phyloP scores from a whole-genome alignment of 768 basidiomycete genomes.

The Lanmaoa rubissima region DNA sequence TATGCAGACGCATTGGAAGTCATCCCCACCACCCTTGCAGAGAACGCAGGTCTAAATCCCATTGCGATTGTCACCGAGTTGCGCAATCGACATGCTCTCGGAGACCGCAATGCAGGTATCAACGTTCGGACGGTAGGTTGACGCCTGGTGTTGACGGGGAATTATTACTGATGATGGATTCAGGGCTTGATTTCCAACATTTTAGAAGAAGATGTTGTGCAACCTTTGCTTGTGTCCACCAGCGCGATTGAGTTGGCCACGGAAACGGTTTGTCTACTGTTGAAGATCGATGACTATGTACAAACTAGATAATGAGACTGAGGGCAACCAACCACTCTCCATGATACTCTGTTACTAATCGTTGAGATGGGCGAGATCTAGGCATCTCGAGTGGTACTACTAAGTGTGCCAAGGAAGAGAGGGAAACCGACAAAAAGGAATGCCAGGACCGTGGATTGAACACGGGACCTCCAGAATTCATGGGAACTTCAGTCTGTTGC shows the following conservation, averaged over 20 bases:
- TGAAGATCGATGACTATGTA: conserved; percentile 96
- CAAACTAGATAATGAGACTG: conserved; percentile 57
- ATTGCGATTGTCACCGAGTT: conserved; percentile 98
- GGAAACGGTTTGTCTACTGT: conserved; percentile 93
- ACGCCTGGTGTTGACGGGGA: not conserved
- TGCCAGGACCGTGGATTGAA: conserved; percentile 80
- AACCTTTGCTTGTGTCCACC: conserved; percentile 92
- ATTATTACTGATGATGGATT: conserved; percentile 6
- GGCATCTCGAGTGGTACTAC: not conserved
- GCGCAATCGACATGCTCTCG: conserved; percentile 93
- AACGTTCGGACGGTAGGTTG: conserved; percentile 89
- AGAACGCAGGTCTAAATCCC: conserved; percentile 97
- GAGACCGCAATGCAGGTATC: conserved; percentile 93
- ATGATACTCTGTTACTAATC: not conserved
- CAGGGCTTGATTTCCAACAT: conserved; percentile 98
- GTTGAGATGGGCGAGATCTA: not conserved
- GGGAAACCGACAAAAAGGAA: conserved; percentile 20
- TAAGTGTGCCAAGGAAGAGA: not conserved
- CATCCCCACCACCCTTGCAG: conserved; percentile 95
- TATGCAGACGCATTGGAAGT: conserved; percentile 98
- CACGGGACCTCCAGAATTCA: conserved; percentile 69
- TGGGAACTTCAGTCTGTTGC: conserved; percentile 67
- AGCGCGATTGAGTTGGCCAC: conserved; percentile 94
- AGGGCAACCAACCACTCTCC: not conserved
- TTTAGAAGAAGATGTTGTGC: conserved; percentile 94